A percentile compares a stretch with the other conserved stretches of the same genome.
These are phyloP conservation scores for Phalaenopsis equestris DNA, from an alignment of 106 monocot genomes.

Conservation along the genomic window DNA sequence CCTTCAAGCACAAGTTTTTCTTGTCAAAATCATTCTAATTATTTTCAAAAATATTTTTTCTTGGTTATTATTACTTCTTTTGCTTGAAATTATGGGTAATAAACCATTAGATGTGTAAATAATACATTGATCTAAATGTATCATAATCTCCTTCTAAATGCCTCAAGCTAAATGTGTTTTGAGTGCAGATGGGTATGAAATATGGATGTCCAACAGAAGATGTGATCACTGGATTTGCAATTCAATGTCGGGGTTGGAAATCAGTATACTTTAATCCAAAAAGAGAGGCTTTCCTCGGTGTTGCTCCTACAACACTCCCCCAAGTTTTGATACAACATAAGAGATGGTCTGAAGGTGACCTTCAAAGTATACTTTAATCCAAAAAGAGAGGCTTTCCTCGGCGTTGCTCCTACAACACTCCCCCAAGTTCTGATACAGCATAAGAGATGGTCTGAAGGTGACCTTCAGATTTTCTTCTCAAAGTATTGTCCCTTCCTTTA, in stretches of 20 bases:
- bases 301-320: conserved; percentile 47
- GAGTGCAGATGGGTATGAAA: conserved; percentile 49
- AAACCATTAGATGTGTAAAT: background rate
- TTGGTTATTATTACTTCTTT: background rate
- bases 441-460: conserved; percentile 67
- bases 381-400: conserved; percentile 37
- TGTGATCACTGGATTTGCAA: conserved; percentile 57
- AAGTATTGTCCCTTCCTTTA: conserved; percentile 47
- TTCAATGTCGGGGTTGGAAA: conserved; percentile 79
- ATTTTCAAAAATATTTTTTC: background rate
- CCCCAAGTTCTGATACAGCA: conserved; percentile 48
- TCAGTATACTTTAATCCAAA: conserved; percentile 47
- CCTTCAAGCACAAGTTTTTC: background rate
- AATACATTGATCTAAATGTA: too few relatives aligned
- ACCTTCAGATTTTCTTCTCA: conserved; percentile 49
- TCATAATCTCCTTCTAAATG: too few relatives aligned
- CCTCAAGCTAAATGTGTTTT: background rate
- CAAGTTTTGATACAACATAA: conserved; percentile 57
- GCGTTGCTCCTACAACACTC: conserved; percentile 51
- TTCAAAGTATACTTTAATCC: conserved; percentile 48
- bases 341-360: conserved; percentile 61
- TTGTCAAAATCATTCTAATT: background rate
- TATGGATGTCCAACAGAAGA: conserved; percentile 69
- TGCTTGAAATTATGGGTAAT: background rate
- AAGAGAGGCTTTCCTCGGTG: conserved; percentile 43